Base-by-base conservation (phyloP, 208 protist species). In the Crithidia sp. region DNA sequence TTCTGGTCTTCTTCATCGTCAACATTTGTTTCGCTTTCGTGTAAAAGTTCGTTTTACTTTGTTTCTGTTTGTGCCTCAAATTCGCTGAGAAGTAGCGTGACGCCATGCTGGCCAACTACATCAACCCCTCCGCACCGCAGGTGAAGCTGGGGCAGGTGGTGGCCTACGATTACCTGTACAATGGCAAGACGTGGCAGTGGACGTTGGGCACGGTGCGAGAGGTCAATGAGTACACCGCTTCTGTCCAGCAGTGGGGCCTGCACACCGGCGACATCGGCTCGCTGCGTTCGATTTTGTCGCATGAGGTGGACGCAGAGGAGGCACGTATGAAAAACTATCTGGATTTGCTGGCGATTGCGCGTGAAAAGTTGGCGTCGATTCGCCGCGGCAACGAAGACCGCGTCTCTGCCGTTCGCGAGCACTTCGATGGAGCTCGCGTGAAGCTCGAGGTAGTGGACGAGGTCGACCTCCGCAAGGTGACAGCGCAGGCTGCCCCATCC, bases 341-440 rank as follows among this genome's bases (percentile, higher is more conserved):
- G 56, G 80, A 88, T 13, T 67, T 77, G n/a, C 83, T 92, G 45
- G 75, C 76, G 5, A 16, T 66, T 52, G 79, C 84, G 3, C 82
- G 87, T 53, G 80, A 90, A 19, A 81, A 52, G 17, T 63, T 92
- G 56, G 87, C 87, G 12, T 72, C 77, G 10, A 85, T 90, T 57
- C 84, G 87, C 41, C 88, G 87, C 55, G 63, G 77, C 63, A 92
- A 92, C 53, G 87, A 92, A 56, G 87, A 92, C 59, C 70, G 77
- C 7, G 84, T 92, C 8, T 82, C 79, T n/a, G n/a, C 13, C 72
- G 67, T 12, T 79, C 77, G 57, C 13, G 12, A 79, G 77, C 3
- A 80, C n/a, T n/a, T n/a, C n/a, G n/a, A n/a, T n/a, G n/a, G n/a
- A n/a, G n/a, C n/a, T n/a, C n/a, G n/a, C n/a, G n/a, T n/a, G n/a